phyloP scores from a whole-genome alignment of 345 rosid genomes.

The Sisymbrium irio region DNA sequence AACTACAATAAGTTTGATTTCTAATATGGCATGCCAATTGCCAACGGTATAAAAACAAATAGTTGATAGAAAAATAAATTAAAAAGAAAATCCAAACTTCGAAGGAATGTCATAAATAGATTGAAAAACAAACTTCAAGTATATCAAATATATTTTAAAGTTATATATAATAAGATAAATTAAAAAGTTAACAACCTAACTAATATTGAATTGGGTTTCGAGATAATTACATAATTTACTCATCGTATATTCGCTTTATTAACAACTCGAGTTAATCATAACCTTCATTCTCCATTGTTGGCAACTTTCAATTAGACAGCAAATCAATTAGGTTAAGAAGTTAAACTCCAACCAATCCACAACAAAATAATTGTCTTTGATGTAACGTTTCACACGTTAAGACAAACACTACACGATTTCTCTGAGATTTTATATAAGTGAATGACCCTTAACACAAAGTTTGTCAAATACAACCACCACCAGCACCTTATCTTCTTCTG shows the following conservation, averaged over 20 bases:
- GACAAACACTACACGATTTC: slow-evolving; percentile 29
- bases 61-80: not conserved
- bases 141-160: too few species aligned
- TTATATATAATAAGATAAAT: not conserved
- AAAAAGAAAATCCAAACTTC: not conserved
- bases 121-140: not conserved
- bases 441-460: not conserved
- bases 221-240: not conserved
- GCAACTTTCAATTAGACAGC: slow-evolving; percentile 12
- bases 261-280: slow-evolving; percentile 15
- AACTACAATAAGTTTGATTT: not conserved
- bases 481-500: slow-evolving; percentile 29
- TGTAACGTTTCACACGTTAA: slow-evolving; percentile 18
- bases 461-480: slow-evolving; percentile 27
- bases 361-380: slow-evolving; percentile 18
- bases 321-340: slow-evolving; percentile 13
- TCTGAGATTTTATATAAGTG: not conserved
- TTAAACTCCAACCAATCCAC: slow-evolving; percentile 22
- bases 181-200: slow-evolving; percentile 5
- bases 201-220: not conserved
- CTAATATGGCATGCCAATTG: not conserved
- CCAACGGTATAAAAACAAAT: not conserved
- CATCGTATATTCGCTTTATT: slow-evolving; percentile 4
- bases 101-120: not conserved
- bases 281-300: not conserved